Conservation (phyloP, 106 monocot species). For the Triglochin maritima region DNA sequence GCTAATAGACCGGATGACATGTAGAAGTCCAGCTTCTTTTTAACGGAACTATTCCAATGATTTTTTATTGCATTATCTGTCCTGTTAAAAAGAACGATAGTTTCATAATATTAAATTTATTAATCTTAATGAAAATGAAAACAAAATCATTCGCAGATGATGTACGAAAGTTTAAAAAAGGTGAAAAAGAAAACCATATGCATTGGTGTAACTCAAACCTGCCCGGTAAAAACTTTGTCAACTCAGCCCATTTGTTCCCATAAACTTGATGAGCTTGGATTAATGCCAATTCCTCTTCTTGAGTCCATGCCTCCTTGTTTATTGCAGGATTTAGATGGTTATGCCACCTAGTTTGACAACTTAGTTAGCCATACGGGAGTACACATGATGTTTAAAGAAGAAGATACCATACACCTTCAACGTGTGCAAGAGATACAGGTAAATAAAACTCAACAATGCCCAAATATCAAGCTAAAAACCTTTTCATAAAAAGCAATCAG, state of each 20-base stretch:
- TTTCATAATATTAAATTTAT: neutral
- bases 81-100: slow-evolving; percentile 22
- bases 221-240: slow-evolving; percentile 26
- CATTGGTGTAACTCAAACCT: slow-evolving; percentile 7
- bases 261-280: slow-evolving; percentile 22
- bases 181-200: too few relatives aligned
- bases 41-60: slow-evolving; percentile 98
- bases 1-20: slow-evolving; percentile 50
- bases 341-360: slow-evolving; percentile 15
- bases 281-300: slow-evolving; percentile 22
- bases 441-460: too few relatives aligned
- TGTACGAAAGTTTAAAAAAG: too few relatives aligned
- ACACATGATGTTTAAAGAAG: too few relatives aligned
- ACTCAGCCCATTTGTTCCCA: slow-evolving; percentile 32
- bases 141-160: too few relatives aligned
- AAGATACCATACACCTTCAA: too few relatives aligned
- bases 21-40: slow-evolving; percentile 80
- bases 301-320: slow-evolving; percentile 29
- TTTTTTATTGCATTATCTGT: slow-evolving; percentile 99
- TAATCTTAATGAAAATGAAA: neutral
- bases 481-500: too few relatives aligned
- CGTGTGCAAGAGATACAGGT: too few relatives aligned
- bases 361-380: too few relatives aligned
- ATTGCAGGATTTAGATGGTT: slow-evolving; percentile 29
- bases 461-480: too few relatives aligned